A percentile compares a stretch with the other conserved stretches of the same genome.
Conservation (phyloP, 805 yeast species). For the Myxozyma geophila region DNA sequence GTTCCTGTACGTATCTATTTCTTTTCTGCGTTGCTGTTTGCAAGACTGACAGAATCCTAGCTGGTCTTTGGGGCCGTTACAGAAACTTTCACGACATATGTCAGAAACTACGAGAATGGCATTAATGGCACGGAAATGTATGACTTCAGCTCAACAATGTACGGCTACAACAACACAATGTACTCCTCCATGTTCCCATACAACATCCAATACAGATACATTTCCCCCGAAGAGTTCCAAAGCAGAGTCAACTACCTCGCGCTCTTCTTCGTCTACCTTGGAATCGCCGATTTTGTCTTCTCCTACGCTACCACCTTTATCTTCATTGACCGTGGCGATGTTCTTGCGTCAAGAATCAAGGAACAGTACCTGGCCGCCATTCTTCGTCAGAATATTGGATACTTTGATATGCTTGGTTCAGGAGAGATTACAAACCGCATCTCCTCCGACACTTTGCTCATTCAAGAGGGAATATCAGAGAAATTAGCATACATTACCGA, state of each 20-base stretch:
- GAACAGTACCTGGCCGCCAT: conserved; percentile 45
- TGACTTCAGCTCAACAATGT: not conserved
- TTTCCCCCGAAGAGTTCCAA: conserved; percentile 7
- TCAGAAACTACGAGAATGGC: conserved; percentile 7
- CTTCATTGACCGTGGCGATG: conserved; percentile 49
- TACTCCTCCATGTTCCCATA: not conserved
- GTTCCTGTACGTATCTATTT: conserved; percentile 41
- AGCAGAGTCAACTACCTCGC: conserved; percentile 3
- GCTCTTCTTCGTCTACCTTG: conserved; percentile 45
- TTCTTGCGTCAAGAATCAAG: conserved; percentile 48
- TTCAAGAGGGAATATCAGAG: conserved; percentile 51
- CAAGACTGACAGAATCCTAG: not conserved
- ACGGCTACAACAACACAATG: not conserved
- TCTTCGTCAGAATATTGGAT: conserved; percentile 50
- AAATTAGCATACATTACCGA: conserved; percentile 47
- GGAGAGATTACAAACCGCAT: conserved; percentile 51
- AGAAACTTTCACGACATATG: conserved; percentile 29
- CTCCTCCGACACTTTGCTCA: conserved; percentile 48
- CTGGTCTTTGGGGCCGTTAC: conserved; percentile 48
- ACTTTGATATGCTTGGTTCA: conserved; percentile 49
- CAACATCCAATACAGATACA: not conserved
- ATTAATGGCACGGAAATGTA: not conserved
- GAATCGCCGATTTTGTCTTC: conserved; percentile 43
- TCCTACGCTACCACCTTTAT: conserved; percentile 45
- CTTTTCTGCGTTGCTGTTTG: not conserved